Conservation (phyloP, 148 eudicot species). For the Chenopodium album region DNA sequence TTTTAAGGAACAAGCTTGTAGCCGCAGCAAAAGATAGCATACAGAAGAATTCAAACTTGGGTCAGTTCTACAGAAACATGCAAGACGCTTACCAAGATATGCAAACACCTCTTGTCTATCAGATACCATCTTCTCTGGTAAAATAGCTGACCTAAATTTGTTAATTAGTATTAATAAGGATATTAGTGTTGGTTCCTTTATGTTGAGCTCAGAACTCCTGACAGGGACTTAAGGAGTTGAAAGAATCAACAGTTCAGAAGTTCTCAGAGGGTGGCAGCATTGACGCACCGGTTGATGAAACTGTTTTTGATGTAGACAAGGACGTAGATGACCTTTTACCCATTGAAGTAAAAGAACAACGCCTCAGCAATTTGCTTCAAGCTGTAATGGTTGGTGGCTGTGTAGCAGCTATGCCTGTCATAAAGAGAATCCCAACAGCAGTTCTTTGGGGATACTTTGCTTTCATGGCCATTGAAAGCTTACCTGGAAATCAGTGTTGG, state of each 20-base stretch:
- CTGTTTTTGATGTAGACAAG: constrained; percentile 87
- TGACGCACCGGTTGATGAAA: constrained; percentile 83
- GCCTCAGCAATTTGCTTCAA: constrained; percentile 92
- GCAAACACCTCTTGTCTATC: constrained; percentile 95
- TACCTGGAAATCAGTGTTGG: constrained; percentile 99
- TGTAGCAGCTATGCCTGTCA: constrained; percentile 93
- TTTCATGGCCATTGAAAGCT: constrained; percentile 98
- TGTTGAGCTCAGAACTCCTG: constrained; percentile 14
- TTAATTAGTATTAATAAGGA: neutral
- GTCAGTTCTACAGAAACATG: constrained; percentile 73
- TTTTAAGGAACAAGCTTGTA: constrained; percentile 82
- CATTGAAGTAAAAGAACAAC: constrained; percentile 96
- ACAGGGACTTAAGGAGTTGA: constrained; percentile 91
- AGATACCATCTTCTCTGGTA: constrained; percentile 79
- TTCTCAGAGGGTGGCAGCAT: constrained; percentile 71
- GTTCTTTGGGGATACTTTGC: constrained; percentile 99
- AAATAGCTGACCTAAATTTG: constrained; percentile 5
- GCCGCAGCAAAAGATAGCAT: constrained; percentile 74
- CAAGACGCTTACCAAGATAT: constrained; percentile 82
- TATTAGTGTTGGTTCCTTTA: constrained; percentile 4
- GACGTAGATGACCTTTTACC: constrained; percentile 90
- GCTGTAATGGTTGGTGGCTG: constrained; percentile 83
- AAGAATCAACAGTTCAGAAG: constrained; percentile 80
- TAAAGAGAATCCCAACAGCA: constrained; percentile 89
- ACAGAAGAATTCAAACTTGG: constrained; percentile 65